Conservation (phyloP, 768 basidiomycete species). For the Boletus rufocinnamomeus region DNA sequence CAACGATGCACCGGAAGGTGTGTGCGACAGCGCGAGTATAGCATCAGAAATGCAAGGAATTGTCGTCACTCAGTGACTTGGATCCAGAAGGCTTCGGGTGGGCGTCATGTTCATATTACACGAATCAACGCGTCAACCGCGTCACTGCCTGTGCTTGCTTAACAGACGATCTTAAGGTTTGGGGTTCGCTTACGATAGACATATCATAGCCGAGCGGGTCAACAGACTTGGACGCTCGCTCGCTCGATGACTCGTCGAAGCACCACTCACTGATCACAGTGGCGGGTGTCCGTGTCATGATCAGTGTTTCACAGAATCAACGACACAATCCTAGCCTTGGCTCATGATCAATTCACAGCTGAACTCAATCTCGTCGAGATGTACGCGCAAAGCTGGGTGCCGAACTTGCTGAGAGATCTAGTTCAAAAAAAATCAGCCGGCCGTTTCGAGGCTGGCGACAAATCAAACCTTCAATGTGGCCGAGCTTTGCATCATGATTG, state of each 20-base stretch:
- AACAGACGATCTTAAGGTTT: background rate
- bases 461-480: background rate
- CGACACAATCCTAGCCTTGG: background rate
- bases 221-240: background rate
- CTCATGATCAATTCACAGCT: background rate
- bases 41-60: background rate
- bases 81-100: background rate
- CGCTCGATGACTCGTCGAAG: no score
- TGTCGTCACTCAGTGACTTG: background rate
- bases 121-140: background rate
- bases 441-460: background rate
- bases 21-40: background rate
- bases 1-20: background rate
- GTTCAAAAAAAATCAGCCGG: background rate
- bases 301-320: no score
- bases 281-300: background rate
- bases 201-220: background rate
- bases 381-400: background rate
- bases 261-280: background rate
- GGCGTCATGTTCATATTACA: background rate
- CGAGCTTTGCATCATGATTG: background rate
- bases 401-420: background rate
- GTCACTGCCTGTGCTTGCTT: background rate
- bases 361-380: background rate
- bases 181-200: background rate